phyloP scores from a whole-genome alignment of 306 rosid species.

The Pueraria montana region DNA sequence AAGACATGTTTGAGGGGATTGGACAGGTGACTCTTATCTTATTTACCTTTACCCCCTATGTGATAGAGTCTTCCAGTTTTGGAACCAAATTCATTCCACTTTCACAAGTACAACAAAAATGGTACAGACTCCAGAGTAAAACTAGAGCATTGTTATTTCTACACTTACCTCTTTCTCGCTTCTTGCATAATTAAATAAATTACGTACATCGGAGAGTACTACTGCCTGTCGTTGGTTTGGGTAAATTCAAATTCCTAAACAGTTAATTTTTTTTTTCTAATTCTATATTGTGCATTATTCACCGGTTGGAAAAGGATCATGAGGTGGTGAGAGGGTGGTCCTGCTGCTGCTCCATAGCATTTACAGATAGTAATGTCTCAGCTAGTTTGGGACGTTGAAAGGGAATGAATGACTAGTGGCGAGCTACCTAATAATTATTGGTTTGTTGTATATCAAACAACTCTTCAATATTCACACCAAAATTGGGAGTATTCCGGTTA shows the following conservation, averaged over 20 bases:
- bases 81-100: constrained; percentile 42
- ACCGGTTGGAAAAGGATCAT: constrained; percentile 4
- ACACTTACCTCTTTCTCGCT: constrained; percentile 1
- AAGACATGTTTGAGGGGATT: constrained; percentile 43
- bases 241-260: constrained; percentile 35
- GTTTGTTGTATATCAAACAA: neutral
- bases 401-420: neutral
- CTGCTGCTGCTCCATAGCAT: constrained; percentile 5
- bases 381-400: constrained; percentile 11
- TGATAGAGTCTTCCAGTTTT: constrained; percentile 33
- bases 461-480: neutral
- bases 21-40: constrained; percentile 39
- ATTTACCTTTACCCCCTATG: constrained; percentile 48
- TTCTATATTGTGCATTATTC: neutral
- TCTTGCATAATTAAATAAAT: neutral
- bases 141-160: constrained; percentile 22
- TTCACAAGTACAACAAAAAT: constrained; percentile 45
- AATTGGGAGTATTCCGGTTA: neutral
- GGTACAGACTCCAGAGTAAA: constrained; percentile 11
- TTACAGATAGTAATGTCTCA: neutral
- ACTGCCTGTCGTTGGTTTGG: neutral
- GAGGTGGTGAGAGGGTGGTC: constrained; percentile 14
- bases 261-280: neutral
- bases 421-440: neutral
- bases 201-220: neutral